Evolutionary conservation across 2,329 filamentous ascomycete species (phyloP).

Genomic region (Zymoseptoria brevis): DNA sequence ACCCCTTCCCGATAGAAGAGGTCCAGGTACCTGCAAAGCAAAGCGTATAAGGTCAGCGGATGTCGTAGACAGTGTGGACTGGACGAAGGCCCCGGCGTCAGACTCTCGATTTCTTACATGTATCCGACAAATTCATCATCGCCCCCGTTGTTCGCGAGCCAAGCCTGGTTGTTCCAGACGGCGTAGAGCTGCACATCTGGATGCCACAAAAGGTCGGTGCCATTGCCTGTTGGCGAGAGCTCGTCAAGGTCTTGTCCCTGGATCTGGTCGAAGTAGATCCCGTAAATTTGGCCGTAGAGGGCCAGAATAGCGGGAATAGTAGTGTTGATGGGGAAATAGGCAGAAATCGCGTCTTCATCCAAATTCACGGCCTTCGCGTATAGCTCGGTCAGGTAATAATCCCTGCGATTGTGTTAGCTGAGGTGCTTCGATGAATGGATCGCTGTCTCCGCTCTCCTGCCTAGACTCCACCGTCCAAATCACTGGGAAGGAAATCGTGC

Average conservation of each 20-base stretch:
- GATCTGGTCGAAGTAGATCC: background rate
- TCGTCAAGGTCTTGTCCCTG: constrained; percentile 52
- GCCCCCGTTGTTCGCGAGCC: background rate
- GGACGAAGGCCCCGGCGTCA: too few relatives aligned
- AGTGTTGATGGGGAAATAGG: background rate
- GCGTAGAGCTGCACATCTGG: background rate
- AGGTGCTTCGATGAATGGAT: too few relatives aligned
- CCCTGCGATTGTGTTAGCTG: too few relatives aligned
- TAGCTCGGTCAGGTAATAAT: too few relatives aligned
- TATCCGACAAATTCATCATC: background rate
- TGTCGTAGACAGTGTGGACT: too few relatives aligned
- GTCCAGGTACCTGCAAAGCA: too few relatives aligned
- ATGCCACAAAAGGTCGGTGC: background rate
- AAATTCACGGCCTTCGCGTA: constrained; percentile 41
- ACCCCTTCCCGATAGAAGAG: too few relatives aligned
- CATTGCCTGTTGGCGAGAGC: background rate
- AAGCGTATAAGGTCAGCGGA: too few relatives aligned
- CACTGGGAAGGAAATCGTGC: too few relatives aligned
- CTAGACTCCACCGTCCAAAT: too few relatives aligned
- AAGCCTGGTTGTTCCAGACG: background rate
- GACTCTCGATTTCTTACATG: background rate
- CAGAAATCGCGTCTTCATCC: constrained; percentile 63
- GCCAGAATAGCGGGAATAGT: background rate
- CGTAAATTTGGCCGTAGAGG: background rate
- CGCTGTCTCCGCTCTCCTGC: too few relatives aligned